A percentile compares a stretch with the other conserved stretches of the same genome.
Conservation (phyloP, 805 yeast species). For the Ascoidea rubescens region DNA sequence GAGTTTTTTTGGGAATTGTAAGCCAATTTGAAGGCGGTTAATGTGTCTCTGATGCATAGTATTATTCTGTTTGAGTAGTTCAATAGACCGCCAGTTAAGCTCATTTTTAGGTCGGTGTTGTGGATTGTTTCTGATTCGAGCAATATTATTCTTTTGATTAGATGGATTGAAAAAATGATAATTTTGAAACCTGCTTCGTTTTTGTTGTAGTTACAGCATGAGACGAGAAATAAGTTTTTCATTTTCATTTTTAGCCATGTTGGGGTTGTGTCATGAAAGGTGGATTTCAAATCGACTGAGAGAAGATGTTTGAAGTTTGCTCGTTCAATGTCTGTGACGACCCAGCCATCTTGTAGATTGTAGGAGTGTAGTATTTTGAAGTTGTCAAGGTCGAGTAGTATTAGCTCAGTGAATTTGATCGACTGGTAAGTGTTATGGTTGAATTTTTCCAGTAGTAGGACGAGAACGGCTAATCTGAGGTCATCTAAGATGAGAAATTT, state of each 20-base stretch:
- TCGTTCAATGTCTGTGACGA: slow-evolving; percentile 1
- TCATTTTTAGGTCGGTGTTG: too few relatives aligned
- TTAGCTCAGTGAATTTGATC: neutral
- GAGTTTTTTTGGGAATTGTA: too few relatives aligned
- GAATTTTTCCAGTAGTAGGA: neutral
- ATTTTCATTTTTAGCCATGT: too few relatives aligned
- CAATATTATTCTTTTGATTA: too few relatives aligned
- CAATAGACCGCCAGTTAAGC: too few relatives aligned
- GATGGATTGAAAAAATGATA: too few relatives aligned
- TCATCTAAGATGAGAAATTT: neutral
- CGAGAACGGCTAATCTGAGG: neutral
- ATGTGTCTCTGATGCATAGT: too few relatives aligned
- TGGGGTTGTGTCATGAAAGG: slow-evolving; percentile 8
- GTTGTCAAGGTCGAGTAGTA: neutral
- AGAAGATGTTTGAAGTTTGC: slow-evolving; percentile 1
- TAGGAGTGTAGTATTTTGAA: neutral
- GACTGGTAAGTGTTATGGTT: too few relatives aligned
- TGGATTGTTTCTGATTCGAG: too few relatives aligned
- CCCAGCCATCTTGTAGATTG: neutral
- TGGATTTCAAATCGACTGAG: neutral
- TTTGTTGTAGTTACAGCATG: neutral
- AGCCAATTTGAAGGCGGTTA: too few relatives aligned
- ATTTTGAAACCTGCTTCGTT: neutral
- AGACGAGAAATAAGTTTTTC: neutral
- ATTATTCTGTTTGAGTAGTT: too few relatives aligned